phyloP scores from a whole-genome alignment of 23 red algal species.

The Agarophyton chilense region DNA sequence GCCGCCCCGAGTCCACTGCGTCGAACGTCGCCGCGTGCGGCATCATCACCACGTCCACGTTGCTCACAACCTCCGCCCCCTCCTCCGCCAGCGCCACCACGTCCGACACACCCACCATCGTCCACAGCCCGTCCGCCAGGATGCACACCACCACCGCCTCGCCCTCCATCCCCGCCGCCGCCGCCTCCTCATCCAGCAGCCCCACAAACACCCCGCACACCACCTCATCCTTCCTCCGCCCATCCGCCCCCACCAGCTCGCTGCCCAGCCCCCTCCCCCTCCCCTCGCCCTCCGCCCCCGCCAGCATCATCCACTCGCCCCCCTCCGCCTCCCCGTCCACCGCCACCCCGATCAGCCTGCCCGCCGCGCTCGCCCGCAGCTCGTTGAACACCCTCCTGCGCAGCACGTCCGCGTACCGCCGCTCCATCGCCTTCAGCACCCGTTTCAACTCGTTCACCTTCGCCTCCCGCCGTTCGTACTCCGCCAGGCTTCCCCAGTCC shows the following conservation, averaged over 20 bases:
- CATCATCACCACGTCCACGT: conserved; percentile 58
- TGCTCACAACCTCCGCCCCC: conserved; percentile 2
- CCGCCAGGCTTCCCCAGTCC: conserved; percentile 36
- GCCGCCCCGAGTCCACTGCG: conserved; percentile 2
- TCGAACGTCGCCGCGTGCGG: conserved; percentile 67
- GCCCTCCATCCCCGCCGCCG: background rate
- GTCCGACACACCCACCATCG: conserved; percentile 38
- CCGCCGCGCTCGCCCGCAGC: conserved; percentile 2
- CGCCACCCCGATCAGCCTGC: conserved; percentile 41
- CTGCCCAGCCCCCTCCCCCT: background rate
- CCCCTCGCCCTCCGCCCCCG: background rate
- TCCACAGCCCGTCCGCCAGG: conserved; percentile 61
- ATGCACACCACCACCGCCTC: conserved; percentile 46
- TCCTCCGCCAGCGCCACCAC: conserved; percentile 43
- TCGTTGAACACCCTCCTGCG: background rate
- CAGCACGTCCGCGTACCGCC: conserved; percentile 10
- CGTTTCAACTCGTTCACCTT: conserved; percentile 34
- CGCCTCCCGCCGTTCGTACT: conserved; percentile 37
- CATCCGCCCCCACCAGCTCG: background rate
- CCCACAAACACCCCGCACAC: conserved; percentile 39
- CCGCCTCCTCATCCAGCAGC: conserved; percentile 29
- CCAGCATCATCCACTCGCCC: conserved; percentile 2
- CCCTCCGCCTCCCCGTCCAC: background rate
- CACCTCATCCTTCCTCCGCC: conserved; percentile 1
- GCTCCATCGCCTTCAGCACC: conserved; percentile 39